Evolutionary conservation across 371 early-diverging fungal species (phyloP).

Genomic region (Capillidium rhysosporum): DNA sequence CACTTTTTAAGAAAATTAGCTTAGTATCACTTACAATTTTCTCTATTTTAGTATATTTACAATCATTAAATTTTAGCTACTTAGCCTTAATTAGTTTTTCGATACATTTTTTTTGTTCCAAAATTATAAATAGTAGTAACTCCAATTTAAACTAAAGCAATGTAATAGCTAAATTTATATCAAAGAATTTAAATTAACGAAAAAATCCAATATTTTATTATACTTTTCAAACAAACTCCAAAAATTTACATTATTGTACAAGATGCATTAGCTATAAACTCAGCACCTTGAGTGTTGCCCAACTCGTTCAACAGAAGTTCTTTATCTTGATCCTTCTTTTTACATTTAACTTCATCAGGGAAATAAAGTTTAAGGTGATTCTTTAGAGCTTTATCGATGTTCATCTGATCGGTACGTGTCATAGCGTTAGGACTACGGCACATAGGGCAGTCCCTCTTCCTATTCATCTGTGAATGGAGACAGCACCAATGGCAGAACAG

Average conservation of each 20-base stretch:
- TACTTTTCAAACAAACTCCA: too few relatives aligned
- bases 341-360: slow-evolving; percentile 47
- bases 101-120: too few relatives aligned
- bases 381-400: slow-evolving; percentile 23
- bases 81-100: too few relatives aligned
- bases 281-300: background rate
- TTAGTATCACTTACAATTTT: too few relatives aligned
- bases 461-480: slow-evolving; percentile 36
- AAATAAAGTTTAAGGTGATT: slow-evolving; percentile 48
- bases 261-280: background rate
- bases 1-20: too few relatives aligned
- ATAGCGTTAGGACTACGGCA: slow-evolving; percentile 41
- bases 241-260: slow-evolving; percentile 1
- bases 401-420: slow-evolving; percentile 15
- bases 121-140: too few relatives aligned
- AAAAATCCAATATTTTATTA: too few relatives aligned
- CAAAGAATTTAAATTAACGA: too few relatives aligned
- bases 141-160: too few relatives aligned
- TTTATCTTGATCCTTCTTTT: slow-evolving; percentile 34
- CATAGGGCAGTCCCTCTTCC: slow-evolving; percentile 42
- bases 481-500: slow-evolving; percentile 55
- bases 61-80: too few relatives aligned
- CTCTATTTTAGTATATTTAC: too few relatives aligned
- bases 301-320: slow-evolving; percentile 16
- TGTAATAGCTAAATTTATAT: too few relatives aligned